A percentile compares a stretch with the other conserved stretches of the same genome.
These are phyloP conservation scores for Allantophomopsis lycopodina DNA, from an alignment of 2,329 filamentous ascomycete genomes.

Conservation along the genomic window DNA sequence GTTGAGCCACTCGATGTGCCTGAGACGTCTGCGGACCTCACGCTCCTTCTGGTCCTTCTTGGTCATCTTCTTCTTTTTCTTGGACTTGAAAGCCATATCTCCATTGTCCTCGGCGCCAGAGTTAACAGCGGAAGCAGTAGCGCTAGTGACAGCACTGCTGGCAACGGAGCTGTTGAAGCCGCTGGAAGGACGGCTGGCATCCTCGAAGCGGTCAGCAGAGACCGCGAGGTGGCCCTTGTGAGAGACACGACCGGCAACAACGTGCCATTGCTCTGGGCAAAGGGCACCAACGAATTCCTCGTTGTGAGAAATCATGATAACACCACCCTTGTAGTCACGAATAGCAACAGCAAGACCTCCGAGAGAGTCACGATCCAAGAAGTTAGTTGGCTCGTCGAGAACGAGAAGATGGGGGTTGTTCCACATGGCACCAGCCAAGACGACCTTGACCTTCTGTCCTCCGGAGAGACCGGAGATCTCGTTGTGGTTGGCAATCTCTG, in stretches of 20 bases:
- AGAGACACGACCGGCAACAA: slow-evolving; percentile 75
- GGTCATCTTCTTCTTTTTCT: slow-evolving; percentile 98
- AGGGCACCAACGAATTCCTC: slow-evolving; percentile 96
- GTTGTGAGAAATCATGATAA: slow-evolving; percentile 99
- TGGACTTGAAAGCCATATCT: slow-evolving; percentile 74
- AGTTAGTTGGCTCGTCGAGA: slow-evolving; percentile 97
- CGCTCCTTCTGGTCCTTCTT: slow-evolving; percentile 92
- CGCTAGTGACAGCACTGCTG: slow-evolving; percentile 41
- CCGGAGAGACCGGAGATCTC: slow-evolving; percentile 92
- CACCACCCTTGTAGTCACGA: slow-evolving; percentile 93
- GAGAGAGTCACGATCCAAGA: slow-evolving; percentile 94
- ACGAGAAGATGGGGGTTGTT: slow-evolving; percentile 97
- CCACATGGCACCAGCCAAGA: slow-evolving; percentile 93
- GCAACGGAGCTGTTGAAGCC: slow-evolving; percentile 43
- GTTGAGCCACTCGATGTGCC: slow-evolving; percentile 61
- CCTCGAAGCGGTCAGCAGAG: slow-evolving; percentile 75
- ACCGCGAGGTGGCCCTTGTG: slow-evolving; percentile 69
- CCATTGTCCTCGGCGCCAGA: slow-evolving; percentile 70
- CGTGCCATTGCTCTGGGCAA: slow-evolving; percentile 92
- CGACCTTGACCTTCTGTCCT: slow-evolving; percentile 98
- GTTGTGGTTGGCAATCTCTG: slow-evolving; percentile 98
- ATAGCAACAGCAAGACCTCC: slow-evolving; percentile 96
- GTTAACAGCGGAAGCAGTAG: slow-evolving; percentile 53
- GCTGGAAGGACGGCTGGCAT: slow-evolving; percentile 52
- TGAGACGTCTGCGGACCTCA: slow-evolving; percentile 72